Percentiles rank a stretch among this genome's conserved stretches.
Conservation (phyloP, 1,284 basidiomycete genomes). For the Prillingera fragicola region DNA sequence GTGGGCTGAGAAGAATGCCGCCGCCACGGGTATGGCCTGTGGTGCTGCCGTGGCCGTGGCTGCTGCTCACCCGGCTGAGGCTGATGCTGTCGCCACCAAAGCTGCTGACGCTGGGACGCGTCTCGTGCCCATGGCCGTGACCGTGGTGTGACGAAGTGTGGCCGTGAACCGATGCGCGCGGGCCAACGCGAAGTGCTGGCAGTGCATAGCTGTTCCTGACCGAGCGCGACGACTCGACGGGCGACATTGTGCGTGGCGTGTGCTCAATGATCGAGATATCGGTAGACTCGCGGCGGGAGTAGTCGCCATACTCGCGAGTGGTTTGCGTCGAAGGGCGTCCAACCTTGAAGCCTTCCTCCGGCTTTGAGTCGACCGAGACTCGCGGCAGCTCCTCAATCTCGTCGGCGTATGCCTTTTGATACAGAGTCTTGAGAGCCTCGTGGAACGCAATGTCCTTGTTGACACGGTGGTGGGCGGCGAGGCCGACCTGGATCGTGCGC, state of each 20-base stretch:
- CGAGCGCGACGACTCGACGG: no score
- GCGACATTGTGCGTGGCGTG: no score
- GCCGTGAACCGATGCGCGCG: not conserved
- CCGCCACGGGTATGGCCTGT: conserved; percentile 1
- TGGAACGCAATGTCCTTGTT: conserved; percentile 89
- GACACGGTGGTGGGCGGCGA: conserved; percentile 67
- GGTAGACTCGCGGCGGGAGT: no score
- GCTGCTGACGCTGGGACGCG: conserved; percentile 11
- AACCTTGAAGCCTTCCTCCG: no score
- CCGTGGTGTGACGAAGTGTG: no score
- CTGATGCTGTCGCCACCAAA: no score
- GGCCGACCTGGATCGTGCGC: conserved; percentile 71
- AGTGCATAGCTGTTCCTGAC: conserved; percentile 11
- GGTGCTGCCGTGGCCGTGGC: conserved; percentile 4
- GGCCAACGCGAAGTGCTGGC: conserved; percentile 14
- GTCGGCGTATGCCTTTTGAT: conserved; percentile 80
- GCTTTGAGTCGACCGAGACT: no score
- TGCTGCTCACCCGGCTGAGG: no score
- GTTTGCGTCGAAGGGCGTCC: no score
- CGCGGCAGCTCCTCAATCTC: conserved; percentile 57
- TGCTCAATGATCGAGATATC: no score
- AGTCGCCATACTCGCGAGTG: no score
- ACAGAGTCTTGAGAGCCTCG: conserved; percentile 79
- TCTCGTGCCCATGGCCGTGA: no score
- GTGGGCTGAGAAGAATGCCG: conserved; percentile 11